These are phyloP conservation scores for Oxytropis ochrocephala DNA, from an alignment of 306 rosid species.

Conservation along the genomic window DNA sequence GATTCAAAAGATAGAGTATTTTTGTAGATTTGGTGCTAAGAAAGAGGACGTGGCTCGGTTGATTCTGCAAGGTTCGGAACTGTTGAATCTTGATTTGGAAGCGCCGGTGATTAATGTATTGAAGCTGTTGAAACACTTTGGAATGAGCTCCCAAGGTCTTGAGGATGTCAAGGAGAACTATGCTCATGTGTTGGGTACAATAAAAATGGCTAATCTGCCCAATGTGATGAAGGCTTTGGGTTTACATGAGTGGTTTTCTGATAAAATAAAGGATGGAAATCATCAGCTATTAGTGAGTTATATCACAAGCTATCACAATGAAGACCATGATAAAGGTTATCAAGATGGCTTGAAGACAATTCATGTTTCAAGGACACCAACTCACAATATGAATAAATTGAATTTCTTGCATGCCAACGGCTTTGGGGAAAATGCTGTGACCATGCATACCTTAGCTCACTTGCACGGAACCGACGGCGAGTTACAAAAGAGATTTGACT, in stretches of 20 bases:
- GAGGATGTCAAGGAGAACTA: conserved; percentile 24
- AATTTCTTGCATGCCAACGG: conserved; percentile 61
- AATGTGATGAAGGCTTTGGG: conserved; percentile 58
- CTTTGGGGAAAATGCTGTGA: conserved; percentile 71
- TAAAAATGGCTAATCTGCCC: conserved; percentile 59
- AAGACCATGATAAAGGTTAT: conserved; percentile 32
- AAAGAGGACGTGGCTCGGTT: conserved; percentile 46
- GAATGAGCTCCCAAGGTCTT: conserved; percentile 29
- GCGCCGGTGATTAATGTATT: conserved; percentile 34
- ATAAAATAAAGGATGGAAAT: conserved; percentile 45
- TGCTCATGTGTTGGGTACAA: conserved; percentile 54
- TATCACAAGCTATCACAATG: conserved; percentile 31
- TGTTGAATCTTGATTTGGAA: conserved; percentile 52
- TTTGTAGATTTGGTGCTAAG: conserved; percentile 46
- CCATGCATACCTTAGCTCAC: conserved; percentile 31
- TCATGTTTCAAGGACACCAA: conserved; percentile 26
- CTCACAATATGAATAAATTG: conserved; percentile 51
- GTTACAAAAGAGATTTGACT: conserved; percentile 53
- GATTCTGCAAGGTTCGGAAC: conserved; percentile 40
- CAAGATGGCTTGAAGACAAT: conserved; percentile 33
- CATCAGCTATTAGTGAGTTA: conserved; percentile 40
- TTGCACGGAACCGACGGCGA: conserved; percentile 50
- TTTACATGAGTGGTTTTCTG: conserved; percentile 60
- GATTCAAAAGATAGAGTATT: conserved; percentile 35
- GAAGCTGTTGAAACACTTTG: conserved; percentile 56